Percentiles rank a stretch among this genome's conserved stretches.
These are phyloP conservation scores for Vitis hybrid DNA, from an alignment of 177 flowering plant genomes.

Conservation along the genomic window DNA sequence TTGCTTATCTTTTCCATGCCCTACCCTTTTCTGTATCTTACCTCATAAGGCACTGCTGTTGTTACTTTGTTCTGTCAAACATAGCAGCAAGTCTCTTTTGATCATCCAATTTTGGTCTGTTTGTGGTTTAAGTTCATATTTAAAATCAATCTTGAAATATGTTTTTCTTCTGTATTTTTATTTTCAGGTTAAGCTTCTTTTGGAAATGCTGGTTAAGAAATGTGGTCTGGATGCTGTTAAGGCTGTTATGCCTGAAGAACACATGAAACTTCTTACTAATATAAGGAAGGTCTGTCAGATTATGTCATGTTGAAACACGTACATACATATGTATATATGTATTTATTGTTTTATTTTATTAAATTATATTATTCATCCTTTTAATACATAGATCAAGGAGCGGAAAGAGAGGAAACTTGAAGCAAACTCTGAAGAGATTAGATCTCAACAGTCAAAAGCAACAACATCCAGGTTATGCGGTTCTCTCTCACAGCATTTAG, in stretches of 20 bases:
- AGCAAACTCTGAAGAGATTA: slow-evolving; percentile 52
- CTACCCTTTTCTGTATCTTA: too few species aligned
- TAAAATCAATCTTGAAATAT: too few species aligned
- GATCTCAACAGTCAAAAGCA: slow-evolving; percentile 68
- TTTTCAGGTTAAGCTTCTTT: slow-evolving; percentile 72
- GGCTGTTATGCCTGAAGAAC: slow-evolving; percentile 96
- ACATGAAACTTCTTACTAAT: slow-evolving; percentile 91
- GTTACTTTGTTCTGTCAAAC: too few species aligned
- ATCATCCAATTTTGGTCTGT: too few species aligned
- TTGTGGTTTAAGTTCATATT: too few species aligned
- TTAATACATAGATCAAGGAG: slow-evolving; percentile 58
- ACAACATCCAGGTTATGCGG: slow-evolving; percentile 73
- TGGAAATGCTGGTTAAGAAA: slow-evolving; percentile 91
- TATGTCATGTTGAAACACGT: not conserved
- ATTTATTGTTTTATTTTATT: not conserved
- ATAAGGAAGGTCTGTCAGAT: slow-evolving; percentile 70
- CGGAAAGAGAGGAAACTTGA: slow-evolving; percentile 65
- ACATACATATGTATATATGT: not conserved
- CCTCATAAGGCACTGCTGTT: too few species aligned
- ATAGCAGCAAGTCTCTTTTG: too few species aligned
- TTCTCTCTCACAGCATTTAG: slow-evolving; percentile 1
- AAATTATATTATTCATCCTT: not conserved
- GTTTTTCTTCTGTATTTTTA: not conserved
- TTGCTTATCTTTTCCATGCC: not conserved
- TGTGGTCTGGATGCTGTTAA: slow-evolving; percentile 96